Evolutionary conservation across 208 protist species (phyloP).

Genomic region (Wallacemonas rigidus): DNA sequence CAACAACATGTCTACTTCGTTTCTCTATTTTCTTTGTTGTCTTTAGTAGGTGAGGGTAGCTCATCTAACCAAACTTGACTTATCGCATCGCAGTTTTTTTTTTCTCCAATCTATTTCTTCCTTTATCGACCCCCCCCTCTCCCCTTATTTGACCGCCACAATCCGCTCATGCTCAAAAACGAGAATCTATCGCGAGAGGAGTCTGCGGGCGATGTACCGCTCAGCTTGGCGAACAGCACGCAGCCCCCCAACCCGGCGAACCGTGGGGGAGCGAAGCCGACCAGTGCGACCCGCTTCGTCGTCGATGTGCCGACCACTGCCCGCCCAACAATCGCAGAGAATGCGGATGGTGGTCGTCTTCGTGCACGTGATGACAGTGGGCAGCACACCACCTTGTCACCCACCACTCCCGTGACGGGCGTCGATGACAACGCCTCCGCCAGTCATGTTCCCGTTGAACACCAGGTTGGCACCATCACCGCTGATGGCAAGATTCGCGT

Average conservation of each 20-base stretch:
- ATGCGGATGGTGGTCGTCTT: too few relatives aligned
- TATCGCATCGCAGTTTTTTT: not conserved
- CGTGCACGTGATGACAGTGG: too few relatives aligned
- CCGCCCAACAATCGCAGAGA: too few relatives aligned
- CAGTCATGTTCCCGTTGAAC: not conserved
- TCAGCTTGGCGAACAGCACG: not conserved
- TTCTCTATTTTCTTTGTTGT: too few relatives aligned
- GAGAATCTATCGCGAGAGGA: not conserved
- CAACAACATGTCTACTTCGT: too few relatives aligned
- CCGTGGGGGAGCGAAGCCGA: not conserved
- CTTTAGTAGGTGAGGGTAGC: too few relatives aligned
- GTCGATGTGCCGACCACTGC: not conserved
- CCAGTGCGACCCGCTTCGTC: not conserved
- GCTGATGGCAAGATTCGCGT: conserved; percentile 25
- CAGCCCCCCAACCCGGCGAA: not conserved
- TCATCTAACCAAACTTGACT: not conserved
- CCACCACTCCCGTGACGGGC: not conserved
- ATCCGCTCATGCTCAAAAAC: not conserved
- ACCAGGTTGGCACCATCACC: conserved; percentile 4
- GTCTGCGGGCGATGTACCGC: not conserved
- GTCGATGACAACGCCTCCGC: not conserved
- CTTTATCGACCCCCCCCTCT: not conserved
- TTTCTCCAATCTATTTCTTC: conserved; percentile 9
- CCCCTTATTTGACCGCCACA: not conserved
- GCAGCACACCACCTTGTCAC: not conserved